Evolutionary conservation across 768 basidiomycete species (phyloP), one percentile per base, ranked within the genome.

Genomic region (Xerocomus potaroensis): DNA sequence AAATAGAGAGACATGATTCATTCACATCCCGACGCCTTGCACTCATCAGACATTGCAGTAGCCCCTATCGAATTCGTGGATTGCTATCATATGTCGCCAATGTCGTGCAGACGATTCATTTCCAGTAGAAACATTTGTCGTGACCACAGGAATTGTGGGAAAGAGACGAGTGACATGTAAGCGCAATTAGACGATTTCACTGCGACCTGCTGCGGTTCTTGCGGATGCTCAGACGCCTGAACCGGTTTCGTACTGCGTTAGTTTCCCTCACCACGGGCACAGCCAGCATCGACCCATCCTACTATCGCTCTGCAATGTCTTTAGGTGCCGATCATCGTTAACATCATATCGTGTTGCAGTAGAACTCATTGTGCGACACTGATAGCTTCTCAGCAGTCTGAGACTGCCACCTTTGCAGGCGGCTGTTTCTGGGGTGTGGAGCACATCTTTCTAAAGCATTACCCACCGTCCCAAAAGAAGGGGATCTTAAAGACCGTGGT

Each of bases 391-490:
- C 76, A 75, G 41, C 49, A 64, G 24, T 58, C 59, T 9, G 69
- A 76, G 54, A 53, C 74, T 41, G 76, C 77, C 5, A 78, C 68
- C 2, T 78, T 78, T 44, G 77, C 65, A 8, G 49, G 49, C 7
- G 86, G 88, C 18, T 90, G 88, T 60, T 91, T 91, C 67, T 90
- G 88, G 89, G 89, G 88, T 15, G 83, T 84, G 16, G 85, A 91
- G 55, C 87, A 91, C 58, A 87, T 90, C 62, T 91, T 89, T 63
- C 59, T 87, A 44, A 87, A 88, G 67, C 75, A 88, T 54, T 89
- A 80, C 68, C 84, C 84, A 0, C 81, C 82, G 19, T 60, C 76
- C 5, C 67, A 85, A 62, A 77, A 79, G 61, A 88, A 84, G 66
- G 87, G 88, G 10, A 84, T 91, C 41, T 55, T 89, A 36, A 80